These are phyloP conservation scores for Exophiala oligosperma DNA, from an alignment of 2,329 filamentous ascomycete species.

Conservation along the genomic window DNA sequence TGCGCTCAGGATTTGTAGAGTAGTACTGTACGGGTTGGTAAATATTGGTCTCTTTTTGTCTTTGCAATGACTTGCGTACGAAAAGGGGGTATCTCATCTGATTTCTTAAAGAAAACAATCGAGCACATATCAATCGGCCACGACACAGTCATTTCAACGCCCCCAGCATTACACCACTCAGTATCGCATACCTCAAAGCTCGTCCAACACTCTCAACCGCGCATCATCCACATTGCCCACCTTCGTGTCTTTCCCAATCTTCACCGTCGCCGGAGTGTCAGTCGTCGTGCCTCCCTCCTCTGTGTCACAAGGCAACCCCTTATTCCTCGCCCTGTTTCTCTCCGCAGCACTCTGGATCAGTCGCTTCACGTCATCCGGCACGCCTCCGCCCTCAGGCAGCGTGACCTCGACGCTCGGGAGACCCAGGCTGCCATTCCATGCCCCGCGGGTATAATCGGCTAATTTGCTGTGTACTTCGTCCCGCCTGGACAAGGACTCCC, in stretches of 20 bases:
- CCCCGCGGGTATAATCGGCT: constrained; percentile 9
- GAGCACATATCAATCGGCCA: neutral
- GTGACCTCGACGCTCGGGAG: neutral
- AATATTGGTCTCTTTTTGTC: no score
- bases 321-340: constrained; percentile 14
- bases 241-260: neutral
- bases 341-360: constrained; percentile 17
- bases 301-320: no score
- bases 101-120: neutral
- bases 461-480: constrained; percentile 16
- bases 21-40: no score
- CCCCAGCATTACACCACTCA: no score
- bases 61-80: no score
- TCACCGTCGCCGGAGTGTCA: neutral
- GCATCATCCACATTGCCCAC: constrained; percentile 11
- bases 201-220: constrained; percentile 16
- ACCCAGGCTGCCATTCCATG: constrained; percentile 15
- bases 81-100: constrained; percentile 2
- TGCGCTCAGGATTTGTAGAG: neutral
- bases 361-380: constrained; percentile 18
- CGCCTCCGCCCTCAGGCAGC: neutral
- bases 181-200: neutral
- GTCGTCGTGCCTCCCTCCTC: no score
- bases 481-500: constrained; percentile 19
- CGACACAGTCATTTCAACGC: neutral